These are phyloP conservation scores for Backusella circina DNA, from an alignment of 192 early-diverging fungal genomes.

Conservation along the genomic window DNA sequence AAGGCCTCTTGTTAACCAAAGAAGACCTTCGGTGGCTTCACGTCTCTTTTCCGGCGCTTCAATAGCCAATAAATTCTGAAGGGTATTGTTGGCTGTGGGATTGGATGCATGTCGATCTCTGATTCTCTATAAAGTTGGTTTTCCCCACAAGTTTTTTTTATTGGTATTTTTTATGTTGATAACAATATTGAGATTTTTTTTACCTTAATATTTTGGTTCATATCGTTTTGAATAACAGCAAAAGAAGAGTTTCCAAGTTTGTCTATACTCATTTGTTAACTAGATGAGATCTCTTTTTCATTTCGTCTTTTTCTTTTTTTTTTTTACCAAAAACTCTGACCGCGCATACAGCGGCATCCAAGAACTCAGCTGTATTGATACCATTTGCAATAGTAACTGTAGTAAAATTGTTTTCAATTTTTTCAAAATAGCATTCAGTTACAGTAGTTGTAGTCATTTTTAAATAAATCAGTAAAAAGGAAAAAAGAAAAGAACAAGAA, in stretches of 20 bases:
- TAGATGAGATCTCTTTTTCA: background rate
- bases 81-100: constrained; percentile 61
- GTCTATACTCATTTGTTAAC: constrained; percentile 31
- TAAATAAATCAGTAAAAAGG: background rate
- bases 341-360: constrained; percentile 67
- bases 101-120: constrained; percentile 58
- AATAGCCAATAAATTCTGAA: constrained; percentile 71
- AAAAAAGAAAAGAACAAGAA: background rate
- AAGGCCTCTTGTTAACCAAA: constrained; percentile 79
- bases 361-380: constrained; percentile 66
- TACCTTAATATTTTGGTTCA: constrained; percentile 82
- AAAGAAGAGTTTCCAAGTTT: constrained; percentile 67
- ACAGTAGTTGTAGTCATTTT: background rate
- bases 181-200: background rate
- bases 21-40: constrained; percentile 79
- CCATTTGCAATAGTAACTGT: constrained; percentile 57
- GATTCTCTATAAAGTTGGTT: constrained; percentile 61
- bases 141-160: background rate
- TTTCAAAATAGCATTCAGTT: constrained; percentile 46
- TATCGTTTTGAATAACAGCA: constrained; percentile 76
- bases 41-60: constrained; percentile 72
- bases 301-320: background rate
- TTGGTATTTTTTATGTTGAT: background rate
- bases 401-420: constrained; percentile 54
- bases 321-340: constrained; percentile 63